These are phyloP conservation scores for Arabidopsis arenosa DNA, from an alignment of 345 rosid genomes.

Conservation along the genomic window DNA sequence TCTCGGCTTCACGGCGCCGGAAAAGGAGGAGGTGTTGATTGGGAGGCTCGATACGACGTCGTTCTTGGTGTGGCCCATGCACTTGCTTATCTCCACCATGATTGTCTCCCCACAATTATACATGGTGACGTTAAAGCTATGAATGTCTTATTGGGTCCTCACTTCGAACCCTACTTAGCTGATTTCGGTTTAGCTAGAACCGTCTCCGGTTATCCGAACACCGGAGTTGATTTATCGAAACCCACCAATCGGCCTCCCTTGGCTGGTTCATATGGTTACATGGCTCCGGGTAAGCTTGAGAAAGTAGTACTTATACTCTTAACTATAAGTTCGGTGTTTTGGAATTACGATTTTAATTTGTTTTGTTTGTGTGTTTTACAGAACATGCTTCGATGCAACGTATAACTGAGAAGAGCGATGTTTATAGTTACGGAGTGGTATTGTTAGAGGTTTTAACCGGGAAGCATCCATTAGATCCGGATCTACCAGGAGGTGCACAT, in stretches of 20 bases:
- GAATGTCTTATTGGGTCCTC: slow-evolving; percentile 73
- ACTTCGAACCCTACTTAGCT: slow-evolving; percentile 70
- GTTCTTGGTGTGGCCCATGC: slow-evolving; percentile 83
- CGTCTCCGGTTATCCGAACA: slow-evolving; percentile 49
- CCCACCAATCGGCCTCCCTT: slow-evolving; percentile 53
- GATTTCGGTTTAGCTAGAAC: slow-evolving; percentile 86
- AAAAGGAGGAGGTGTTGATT: slow-evolving; percentile 49
- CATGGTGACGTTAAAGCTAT: slow-evolving; percentile 90
- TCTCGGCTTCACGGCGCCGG: slow-evolving; percentile 55
- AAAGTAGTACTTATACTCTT: neutral
- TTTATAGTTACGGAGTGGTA: slow-evolving; percentile 84
- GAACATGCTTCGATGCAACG: slow-evolving; percentile 75
- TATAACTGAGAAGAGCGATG: slow-evolving; percentile 79
- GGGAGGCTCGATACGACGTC: slow-evolving; percentile 77
- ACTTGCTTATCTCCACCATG: slow-evolving; percentile 82
- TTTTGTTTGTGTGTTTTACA: slow-evolving; percentile 32
- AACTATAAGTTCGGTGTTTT: neutral
- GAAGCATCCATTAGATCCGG: slow-evolving; percentile 76
- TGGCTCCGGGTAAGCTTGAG: slow-evolving; percentile 74
- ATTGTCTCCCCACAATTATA: slow-evolving; percentile 78
- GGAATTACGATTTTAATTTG: neutral
- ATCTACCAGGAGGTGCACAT: slow-evolving; percentile 69
- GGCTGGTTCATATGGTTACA: slow-evolving; percentile 94
- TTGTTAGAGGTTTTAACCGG: slow-evolving; percentile 82
- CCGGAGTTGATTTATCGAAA: slow-evolving; percentile 50